phyloP scores from a whole-genome alignment of 176 grass and related monocot species.

The Phyllostachys edulis region DNA sequence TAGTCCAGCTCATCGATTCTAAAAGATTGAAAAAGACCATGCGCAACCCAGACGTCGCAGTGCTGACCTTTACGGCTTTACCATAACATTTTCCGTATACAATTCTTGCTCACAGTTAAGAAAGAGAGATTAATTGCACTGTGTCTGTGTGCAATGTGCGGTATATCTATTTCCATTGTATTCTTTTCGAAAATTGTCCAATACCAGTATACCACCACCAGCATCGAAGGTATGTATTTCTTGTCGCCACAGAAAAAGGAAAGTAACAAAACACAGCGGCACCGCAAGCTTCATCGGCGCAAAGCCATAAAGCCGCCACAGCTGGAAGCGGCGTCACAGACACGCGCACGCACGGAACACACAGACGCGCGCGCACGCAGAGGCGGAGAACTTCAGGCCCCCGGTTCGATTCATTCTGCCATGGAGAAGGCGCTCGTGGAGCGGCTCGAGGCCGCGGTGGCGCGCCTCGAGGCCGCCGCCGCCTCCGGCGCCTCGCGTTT shows the following conservation, averaged over 20 bases:
- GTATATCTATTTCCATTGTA: not conserved
- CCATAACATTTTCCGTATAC: not conserved
- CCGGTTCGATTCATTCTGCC: constrained; percentile 9
- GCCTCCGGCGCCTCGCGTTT: constrained; percentile 45
- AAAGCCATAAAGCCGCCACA: constrained; percentile 27
- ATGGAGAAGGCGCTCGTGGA: constrained; percentile 80
- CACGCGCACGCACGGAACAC: not conserved
- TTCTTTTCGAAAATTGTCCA: not conserved
- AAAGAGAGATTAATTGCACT: too few relatives aligned
- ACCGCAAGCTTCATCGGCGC: not conserved
- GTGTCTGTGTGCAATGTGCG: not conserved
- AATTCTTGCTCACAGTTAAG: not conserved
- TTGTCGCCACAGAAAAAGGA: not conserved
- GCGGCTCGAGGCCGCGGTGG: constrained; percentile 88
- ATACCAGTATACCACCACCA: too few relatives aligned
- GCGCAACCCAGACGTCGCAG: not conserved
- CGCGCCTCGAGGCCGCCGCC: constrained; percentile 68
- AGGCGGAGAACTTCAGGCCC: not conserved
- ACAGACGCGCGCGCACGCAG: too few relatives aligned
- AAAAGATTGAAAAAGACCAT: not conserved
- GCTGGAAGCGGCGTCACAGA: constrained; percentile 33
- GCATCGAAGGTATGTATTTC: not conserved
- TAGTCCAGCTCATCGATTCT: not conserved
- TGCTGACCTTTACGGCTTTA: not conserved
- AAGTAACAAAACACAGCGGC: not conserved